Evolutionary conservation across 1,284 basidiomycete species (phyloP).

Genomic region (Anthracocystis setariae): DNA sequence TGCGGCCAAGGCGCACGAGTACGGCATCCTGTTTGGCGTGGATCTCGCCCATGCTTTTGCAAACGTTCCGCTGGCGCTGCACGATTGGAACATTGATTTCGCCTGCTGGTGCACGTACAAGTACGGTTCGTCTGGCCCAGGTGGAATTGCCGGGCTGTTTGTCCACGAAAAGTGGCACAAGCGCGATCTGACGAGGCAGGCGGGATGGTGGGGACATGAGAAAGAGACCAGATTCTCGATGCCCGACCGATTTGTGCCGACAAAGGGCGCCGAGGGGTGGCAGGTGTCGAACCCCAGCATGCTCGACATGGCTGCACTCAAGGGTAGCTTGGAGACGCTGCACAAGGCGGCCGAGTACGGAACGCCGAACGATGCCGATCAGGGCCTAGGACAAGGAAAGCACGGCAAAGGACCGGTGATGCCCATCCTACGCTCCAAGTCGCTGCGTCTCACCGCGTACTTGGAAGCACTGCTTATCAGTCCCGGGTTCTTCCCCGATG

Average conservation of each 20-base stretch:
- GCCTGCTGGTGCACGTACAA: conserved; percentile 73
- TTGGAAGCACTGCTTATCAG: conserved; percentile 51
- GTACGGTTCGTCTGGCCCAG: conserved; percentile 94
- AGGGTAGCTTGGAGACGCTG: conserved; percentile 61
- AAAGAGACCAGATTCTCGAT: conserved; percentile 87
- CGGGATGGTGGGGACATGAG: conserved; percentile 98
- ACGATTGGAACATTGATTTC: conserved; percentile 95
- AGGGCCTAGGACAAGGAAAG: conserved; percentile 11
- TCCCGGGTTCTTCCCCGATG: conserved; percentile 52
- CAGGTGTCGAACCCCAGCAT: conserved; percentile 93
- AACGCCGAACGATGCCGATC: conserved; percentile 6
- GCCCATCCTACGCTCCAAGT: conserved; percentile 55
- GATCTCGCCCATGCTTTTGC: conserved; percentile 95
- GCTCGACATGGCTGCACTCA: conserved; percentile 73
- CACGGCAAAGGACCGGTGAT: conserved; percentile 58
- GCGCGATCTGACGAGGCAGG: conserved; percentile 73
- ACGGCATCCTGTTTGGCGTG: conserved; percentile 93
- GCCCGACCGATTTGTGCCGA: conserved; percentile 83
- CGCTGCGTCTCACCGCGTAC: conserved; percentile 59
- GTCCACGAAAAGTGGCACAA: conserved; percentile 78
- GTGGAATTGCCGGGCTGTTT: conserved; percentile 91
- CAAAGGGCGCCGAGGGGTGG: conserved; percentile 89
- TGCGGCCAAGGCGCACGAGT: conserved; percentile 76
- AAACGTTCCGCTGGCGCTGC: conserved; percentile 87
- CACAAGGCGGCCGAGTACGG: conserved; percentile 29